Conservation (phyloP, 768 basidiomycete species). For the Rhodotorula sphaerocarpa region DNA sequence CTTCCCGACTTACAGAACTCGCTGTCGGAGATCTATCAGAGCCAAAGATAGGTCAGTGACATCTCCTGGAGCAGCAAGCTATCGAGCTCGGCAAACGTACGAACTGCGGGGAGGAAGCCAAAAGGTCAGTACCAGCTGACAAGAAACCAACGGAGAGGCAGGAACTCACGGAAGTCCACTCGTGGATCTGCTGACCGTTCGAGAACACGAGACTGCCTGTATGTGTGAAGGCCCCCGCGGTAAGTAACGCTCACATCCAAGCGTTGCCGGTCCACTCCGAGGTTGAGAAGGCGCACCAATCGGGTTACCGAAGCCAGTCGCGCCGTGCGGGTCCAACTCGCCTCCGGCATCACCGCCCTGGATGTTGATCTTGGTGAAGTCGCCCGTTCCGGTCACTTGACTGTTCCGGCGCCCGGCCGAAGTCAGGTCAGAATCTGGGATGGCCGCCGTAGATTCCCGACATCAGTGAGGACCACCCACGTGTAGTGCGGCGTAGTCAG, state of each 20-base stretch:
- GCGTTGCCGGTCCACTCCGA: not conserved
- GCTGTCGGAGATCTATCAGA: conserved; percentile 45
- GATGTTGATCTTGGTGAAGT: conserved; percentile 48
- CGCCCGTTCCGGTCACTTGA: conserved; percentile 40
- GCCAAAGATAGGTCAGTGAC: too few relatives aligned
- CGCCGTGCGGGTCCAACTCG: conserved; percentile 48
- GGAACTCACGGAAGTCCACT: conserved; percentile 16
- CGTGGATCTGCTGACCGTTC: conserved; percentile 45
- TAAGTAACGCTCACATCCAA: too few relatives aligned
- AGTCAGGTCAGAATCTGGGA: not conserved
- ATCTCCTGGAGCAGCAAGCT: not conserved
- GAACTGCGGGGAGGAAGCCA: conserved; percentile 4
- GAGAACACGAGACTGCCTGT: conserved; percentile 43
- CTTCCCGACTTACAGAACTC: conserved; percentile 46
- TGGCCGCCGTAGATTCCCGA: not conserved
- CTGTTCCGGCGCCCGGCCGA: not conserved
- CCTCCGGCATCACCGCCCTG: conserved; percentile 45
- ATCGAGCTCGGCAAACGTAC: too few relatives aligned
- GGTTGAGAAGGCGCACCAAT: conserved; percentile 42
- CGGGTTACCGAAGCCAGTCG: conserved; percentile 45
- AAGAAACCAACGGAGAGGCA: not conserved
- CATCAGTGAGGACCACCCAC: conserved; percentile 49
- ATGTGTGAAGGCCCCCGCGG: not conserved
- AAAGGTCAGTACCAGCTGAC: too few relatives aligned
- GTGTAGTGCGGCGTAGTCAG: conserved; percentile 66